Base-by-base conservation (phyloP, 2,329 filamentous ascomycete genomes). In the Penicillium sp. region DNA sequence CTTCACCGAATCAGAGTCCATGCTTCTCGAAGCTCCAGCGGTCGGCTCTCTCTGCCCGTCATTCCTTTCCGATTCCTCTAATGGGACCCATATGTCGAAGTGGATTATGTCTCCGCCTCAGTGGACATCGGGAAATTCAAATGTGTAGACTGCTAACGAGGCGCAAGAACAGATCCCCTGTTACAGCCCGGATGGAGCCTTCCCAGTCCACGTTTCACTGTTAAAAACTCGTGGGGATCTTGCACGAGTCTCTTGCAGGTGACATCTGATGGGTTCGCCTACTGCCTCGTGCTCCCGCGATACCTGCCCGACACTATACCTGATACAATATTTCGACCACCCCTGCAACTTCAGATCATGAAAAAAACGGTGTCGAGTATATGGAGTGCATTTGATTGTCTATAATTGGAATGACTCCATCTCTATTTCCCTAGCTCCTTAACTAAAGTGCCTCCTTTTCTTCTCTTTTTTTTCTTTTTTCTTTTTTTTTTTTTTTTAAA, bases 241-340 rank as follows among this genome's bases (percentile, higher is more conserved):
- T 53, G 54, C 61, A 64, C 59, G 57, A 62, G 61, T 16, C 16
- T 29, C 27, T 29, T 29, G 27, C 27, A 29, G 27, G 9, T 54
- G 59, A 53, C 53, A 52, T 53, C 48, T 52, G 53, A 58, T 50
- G 35, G 48, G 63, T 51, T 58, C 63, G 42, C 60, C n/a, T 21
- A 47, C 54, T 65, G 62, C 58, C 63, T 65, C 63, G 62, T 65
- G 63, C 62, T 53, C 53, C 21, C 46, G 33, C 33, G 9, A 51
- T 27, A 43, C 46, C 45, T 33, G 45, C 47, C 44, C 50, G 46
- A 35, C 46, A 49, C 59, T 61, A 39, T 58, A 60, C 47, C 29
- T 54, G 55, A 57, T 48, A 62, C 55, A 23, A 25, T 42, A 23
- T 23, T 11, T 42, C 9, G 39, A 23, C n/a, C 37, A 42, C 39